Evolutionary conservation across 371 early-diverging fungal species (phyloP), one percentile per base, ranked within the genome.

Genomic region (Lichtheimia ornata): DNA sequence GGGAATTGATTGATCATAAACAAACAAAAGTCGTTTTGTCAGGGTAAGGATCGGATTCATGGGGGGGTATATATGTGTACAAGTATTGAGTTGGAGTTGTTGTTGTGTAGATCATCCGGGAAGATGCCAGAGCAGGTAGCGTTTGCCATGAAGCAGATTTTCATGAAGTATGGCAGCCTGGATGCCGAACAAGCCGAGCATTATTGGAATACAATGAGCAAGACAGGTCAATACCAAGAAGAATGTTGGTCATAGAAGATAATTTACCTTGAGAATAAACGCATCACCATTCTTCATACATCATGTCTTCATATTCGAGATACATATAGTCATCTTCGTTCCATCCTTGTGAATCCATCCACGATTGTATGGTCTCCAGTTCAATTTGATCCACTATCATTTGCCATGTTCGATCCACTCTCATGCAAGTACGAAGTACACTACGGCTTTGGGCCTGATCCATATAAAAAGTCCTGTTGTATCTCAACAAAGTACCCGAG

Each of bases 71-170:
- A 13, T 15, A 50, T 49, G 13, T 56, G 27, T 55, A 25, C 22
- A 49, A 20, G 11, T 52, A 30, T 30, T 58, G 24, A 47, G 54
- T 44, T 60, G 43, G 53, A 47, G 54, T 44, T 60, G 43, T 50
- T 60, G 45, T 66, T 59, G 20, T 61, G 59, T 52, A 87, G 94
- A 0, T 91, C 88, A 41, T 83, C 94, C 4, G 87, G 86, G 52
- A 82, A 85, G 27, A 95, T 97, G 92, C 97, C 96, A 11, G 73
- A 78, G 1, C 90, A 91, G 55, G 92, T 95, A 4, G 83, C 84
- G 2, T 82, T 78, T 63, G 94, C 96, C 0, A 74, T 97, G 25
- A 81, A 81, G 41, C 71, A 81, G 11, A 74, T 91, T 5, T 83
- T 91, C 52, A 73, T 77, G 50, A 62, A 68, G 25, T 70, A 86